Evolutionary conservation across 352 stramenopile genomes (phyloP).

Genomic region (Pythium oligandrum): DNA sequence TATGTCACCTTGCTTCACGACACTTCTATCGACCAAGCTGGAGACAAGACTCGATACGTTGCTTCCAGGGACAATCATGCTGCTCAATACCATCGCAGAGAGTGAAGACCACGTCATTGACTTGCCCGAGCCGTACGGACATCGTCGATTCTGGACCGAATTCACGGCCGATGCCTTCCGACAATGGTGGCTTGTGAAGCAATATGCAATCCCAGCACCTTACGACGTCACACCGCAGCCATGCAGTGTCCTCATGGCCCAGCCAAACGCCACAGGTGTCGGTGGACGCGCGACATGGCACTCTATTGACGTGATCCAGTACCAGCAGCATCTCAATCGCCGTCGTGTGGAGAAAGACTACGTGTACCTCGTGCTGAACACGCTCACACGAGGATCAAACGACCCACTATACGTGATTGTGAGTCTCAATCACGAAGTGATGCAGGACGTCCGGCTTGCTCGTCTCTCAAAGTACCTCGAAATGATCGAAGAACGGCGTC

Average conservation of each 20-base stretch:
- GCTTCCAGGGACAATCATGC: constrained; percentile 41
- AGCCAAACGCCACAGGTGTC: constrained; percentile 49
- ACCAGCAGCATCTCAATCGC: constrained; percentile 30
- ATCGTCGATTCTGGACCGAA: constrained; percentile 49
- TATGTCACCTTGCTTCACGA: constrained; percentile 25
- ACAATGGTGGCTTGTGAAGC: constrained; percentile 28
- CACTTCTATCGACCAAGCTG: constrained; percentile 25
- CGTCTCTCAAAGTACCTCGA: constrained; percentile 39
- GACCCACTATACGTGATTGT: constrained; percentile 45
- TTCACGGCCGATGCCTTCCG: constrained; percentile 42
- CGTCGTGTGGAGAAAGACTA: constrained; percentile 48
- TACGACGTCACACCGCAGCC: constrained; percentile 44
- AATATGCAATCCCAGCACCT: constrained; percentile 23
- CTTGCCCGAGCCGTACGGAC: constrained; percentile 30
- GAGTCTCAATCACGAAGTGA: constrained; percentile 46
- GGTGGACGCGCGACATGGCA: constrained; percentile 71
- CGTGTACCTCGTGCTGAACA: constrained; percentile 48
- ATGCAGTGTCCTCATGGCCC: constrained; percentile 44
- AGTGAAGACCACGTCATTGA: constrained; percentile 32
- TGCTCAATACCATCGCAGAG: constrained; percentile 37
- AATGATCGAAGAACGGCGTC: constrained; percentile 34
- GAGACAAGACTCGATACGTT: constrained; percentile 46
- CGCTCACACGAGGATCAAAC: constrained; percentile 27
- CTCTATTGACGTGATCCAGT: constrained; percentile 19
- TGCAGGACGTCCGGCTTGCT: constrained; percentile 39